Percentiles rank a stretch among this genome's conserved stretches.
phyloP scores from a whole-genome alignment of 2,329 filamentous ascomycete species.

The Phyllosticta citriasiana region DNA sequence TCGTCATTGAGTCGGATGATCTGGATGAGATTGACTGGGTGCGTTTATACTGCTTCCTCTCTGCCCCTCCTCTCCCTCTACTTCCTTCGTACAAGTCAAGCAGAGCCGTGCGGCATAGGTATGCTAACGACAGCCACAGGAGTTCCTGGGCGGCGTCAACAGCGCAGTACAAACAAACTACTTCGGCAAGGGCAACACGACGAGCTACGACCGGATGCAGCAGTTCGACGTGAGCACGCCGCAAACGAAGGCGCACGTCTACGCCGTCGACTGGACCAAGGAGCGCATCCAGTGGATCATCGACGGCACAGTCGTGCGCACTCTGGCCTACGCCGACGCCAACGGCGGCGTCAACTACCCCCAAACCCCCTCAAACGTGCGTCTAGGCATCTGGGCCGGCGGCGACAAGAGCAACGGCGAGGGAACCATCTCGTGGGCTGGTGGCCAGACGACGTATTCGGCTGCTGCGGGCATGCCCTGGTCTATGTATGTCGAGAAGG shows the following conservation, averaged over 20 bases:
- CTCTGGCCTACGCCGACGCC: constrained; percentile 47
- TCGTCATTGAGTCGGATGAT: constrained; percentile 75
- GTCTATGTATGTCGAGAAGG: constrained; percentile 41
- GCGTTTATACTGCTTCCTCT: neutral
- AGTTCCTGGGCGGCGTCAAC: constrained; percentile 61
- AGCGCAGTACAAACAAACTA: constrained; percentile 62
- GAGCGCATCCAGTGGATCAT: constrained; percentile 60
- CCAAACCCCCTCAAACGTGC: constrained; percentile 61
- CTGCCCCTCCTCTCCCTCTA: neutral
- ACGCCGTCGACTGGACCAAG: constrained; percentile 62
- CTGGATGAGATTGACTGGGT: constrained; percentile 76
- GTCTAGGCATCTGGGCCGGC: constrained; percentile 38
- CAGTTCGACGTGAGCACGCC: constrained; percentile 51
- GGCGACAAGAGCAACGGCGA: constrained; percentile 36
- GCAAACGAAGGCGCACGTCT: constrained; percentile 52
- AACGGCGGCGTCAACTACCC: constrained; percentile 52
- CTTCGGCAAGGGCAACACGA: constrained; percentile 63
- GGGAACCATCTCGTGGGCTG: constrained; percentile 59
- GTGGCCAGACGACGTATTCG: constrained; percentile 43
- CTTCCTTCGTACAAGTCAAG: neutral
- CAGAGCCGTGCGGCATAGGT: too few relatives aligned
- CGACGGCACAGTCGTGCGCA: constrained; percentile 56
- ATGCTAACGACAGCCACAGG: constrained; percentile 23
- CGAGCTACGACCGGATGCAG: constrained; percentile 57
- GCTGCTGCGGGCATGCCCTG: constrained; percentile 35